Evolutionary conservation across 2,329 filamentous ascomycete species (phyloP), one percentile per base, ranked within the genome.

Genomic region (Volutella citrinella): DNA sequence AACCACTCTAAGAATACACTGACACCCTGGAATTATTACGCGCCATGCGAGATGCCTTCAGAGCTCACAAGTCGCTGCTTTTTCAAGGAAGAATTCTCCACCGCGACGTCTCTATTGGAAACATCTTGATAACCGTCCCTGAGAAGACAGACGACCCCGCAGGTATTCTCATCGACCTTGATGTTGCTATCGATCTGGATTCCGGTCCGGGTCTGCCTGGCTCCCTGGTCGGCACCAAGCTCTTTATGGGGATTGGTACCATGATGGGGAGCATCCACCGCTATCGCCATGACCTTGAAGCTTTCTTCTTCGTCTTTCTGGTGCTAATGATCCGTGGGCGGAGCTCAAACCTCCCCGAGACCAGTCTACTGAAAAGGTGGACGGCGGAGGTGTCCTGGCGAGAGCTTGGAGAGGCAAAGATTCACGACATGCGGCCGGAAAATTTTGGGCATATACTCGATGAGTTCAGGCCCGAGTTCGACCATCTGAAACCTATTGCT

Each of bases 31-130:
- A 22, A 22, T 12, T 22, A 8, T 12, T 22, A 22, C 9, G 12
- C 9, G 8, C 20, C 20, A 12, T 9, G 20, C 51, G 52, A 6
- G 61, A 66, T 34, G 54, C 54, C 11, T 55, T 66, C 31, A 58
- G 43, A n/a, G 61, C 49, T n/a, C 55, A 66, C 32, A 48, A 38
- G n/a, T 61, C 54, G 12, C 45, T 68, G 0, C 57, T 59, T 19
- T 10, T 48, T 1, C 34, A 56, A 6, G 52, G 55, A 10, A 48
- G 51, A 6, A 61, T 66, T 32, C 52, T 66, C 8, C 55, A 67
- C 37, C 46, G 46, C 19, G 56, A 66, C 22, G 56, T 68, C 11
- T 66, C 56, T 0, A 49, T 54, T 3, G 51, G 55, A n/a, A 66
- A 64, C 30, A 59, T 67, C 13, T 62, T 66, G 19, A 60, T 68